Evolutionary conservation across 2,329 filamentous ascomycete genomes (phyloP), one percentile per base, ranked within the genome.

Genomic region (Meredithiella fracta): DNA sequence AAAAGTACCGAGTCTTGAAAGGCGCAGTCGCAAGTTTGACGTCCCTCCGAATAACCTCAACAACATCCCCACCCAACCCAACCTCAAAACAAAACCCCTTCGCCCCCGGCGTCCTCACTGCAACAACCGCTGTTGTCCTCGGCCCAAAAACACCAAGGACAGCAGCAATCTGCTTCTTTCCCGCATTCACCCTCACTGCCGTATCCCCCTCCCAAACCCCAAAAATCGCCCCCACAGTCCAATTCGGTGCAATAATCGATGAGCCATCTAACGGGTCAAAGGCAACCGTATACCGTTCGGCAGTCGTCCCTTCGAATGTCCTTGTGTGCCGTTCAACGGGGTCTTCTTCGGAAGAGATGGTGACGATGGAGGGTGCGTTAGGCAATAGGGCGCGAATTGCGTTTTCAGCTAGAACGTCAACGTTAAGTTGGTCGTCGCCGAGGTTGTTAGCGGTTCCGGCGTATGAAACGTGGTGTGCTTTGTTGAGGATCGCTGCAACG

Each of bases 261-360:
- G 75, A 79, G 9, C 79, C 79, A 60, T 83, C 79, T 0, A 83
- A 71, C 0, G 79, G 79, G 61, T 83, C 79, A 61, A 82, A 83
- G 0, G 77, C 78, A 7, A 81, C 65, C 0, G 78, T 74, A 65
- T 82, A 82, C 26, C 67, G 62, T 61, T 79, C 74, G 1, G 8
- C 54, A 51, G 17, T 11, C 29, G 14, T 53, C n/a, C 5, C 22
- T 5, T 49, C 47, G 26, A n/a, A 40, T 1, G 59, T 42, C 54
- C 67, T 60, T 37, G 64, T 22, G 8, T n/a, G 22, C 58, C 65
- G 65, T 64, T 80, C 78, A 0, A 77, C 63, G 0, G 78, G 78
- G 53, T 81, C 78, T 62, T 82, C 79, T 63, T 82, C 79, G 63
- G 77, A 79, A 65, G 74, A 78, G 1, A 76, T 76, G 0, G 74